phyloP scores from a whole-genome alignment of 139 green algal genomes.

The Tetradesmus obliquus region DNA sequence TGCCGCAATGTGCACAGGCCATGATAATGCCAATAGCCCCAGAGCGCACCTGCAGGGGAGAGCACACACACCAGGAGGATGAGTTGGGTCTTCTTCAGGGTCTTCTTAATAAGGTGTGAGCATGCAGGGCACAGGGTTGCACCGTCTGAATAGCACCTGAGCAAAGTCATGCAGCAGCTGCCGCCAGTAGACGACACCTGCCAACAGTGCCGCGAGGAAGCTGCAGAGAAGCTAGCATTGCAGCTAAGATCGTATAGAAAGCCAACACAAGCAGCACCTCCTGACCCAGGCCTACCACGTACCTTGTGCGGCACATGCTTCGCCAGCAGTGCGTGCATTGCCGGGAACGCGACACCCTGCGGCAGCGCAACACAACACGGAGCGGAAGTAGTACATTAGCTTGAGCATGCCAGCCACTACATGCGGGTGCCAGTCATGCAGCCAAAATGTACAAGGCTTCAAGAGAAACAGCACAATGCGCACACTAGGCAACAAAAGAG shows the following conservation, averaged over 20 bases:
- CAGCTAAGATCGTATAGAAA: too few species aligned
- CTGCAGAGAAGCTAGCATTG: too few species aligned
- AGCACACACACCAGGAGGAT: background rate
- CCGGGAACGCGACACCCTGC: constrained; percentile 80
- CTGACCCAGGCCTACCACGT: background rate
- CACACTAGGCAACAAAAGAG: background rate
- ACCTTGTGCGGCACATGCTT: background rate
- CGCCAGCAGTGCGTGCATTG: constrained; percentile 80
- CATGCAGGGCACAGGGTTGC: background rate
- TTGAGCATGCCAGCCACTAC: background rate
- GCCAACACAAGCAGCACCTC: too few species aligned
- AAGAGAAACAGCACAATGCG: background rate
- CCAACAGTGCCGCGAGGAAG: too few species aligned
- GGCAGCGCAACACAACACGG: constrained; percentile 30
- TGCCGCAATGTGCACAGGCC: constrained; percentile 76
- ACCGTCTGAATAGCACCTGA: too few species aligned
- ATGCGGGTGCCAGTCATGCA: background rate
- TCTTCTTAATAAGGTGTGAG: background rate
- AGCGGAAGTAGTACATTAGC: background rate
- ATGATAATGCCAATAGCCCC: constrained; percentile 78
- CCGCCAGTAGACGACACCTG: too few species aligned
- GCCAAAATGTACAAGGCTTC: too few species aligned
- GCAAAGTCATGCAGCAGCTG: too few species aligned
- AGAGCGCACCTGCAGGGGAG: constrained; percentile 50
- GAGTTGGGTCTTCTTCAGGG: background rate